phyloP scores from a whole-genome alignment of 495 filamentous ascomycete species.

The Tetracladium marchalianum region DNA sequence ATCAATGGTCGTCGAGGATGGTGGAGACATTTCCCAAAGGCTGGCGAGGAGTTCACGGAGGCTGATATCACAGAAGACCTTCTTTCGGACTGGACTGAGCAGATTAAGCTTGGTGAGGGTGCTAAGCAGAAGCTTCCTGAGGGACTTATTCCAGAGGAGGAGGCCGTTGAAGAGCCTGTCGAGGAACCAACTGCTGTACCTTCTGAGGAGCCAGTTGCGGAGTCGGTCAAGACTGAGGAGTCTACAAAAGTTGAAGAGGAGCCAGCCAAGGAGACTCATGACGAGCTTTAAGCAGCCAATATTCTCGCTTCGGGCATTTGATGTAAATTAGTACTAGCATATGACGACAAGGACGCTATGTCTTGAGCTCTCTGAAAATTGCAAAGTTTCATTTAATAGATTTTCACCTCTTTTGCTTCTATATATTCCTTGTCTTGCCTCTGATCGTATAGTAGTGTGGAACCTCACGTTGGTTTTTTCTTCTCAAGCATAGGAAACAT shows the following conservation, averaged over 20 bases:
- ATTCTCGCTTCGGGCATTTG: neutral
- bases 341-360: neutral
- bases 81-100: slow-evolving; percentile 81
- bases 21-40: slow-evolving; percentile 58
- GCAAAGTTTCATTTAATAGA: too few relatives aligned
- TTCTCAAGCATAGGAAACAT: too few relatives aligned
- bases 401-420: too few relatives aligned
- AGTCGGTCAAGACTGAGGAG: slow-evolving; percentile 25
- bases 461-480: too few relatives aligned
- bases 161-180: slow-evolving; percentile 22
- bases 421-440: too few relatives aligned
- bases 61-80: slow-evolving; percentile 43
- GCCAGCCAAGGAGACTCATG: slow-evolving; percentile 17
- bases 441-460: too few relatives aligned
- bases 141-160: slow-evolving; percentile 42
- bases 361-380: too few relatives aligned
- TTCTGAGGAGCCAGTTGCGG: neutral
- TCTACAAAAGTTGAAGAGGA: slow-evolving; percentile 9
- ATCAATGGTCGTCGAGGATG: slow-evolving; percentile 77
- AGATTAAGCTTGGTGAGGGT: slow-evolving; percentile 76
- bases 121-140: slow-evolving; percentile 73
- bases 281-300: slow-evolving; percentile 12
- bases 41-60: slow-evolving; percentile 22
- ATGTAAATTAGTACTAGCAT: neutral
- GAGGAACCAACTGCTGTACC: slow-evolving; percentile 2